Base-by-base conservation (phyloP, 176 grass and related monocot species). In the Musa itinerans region DNA sequence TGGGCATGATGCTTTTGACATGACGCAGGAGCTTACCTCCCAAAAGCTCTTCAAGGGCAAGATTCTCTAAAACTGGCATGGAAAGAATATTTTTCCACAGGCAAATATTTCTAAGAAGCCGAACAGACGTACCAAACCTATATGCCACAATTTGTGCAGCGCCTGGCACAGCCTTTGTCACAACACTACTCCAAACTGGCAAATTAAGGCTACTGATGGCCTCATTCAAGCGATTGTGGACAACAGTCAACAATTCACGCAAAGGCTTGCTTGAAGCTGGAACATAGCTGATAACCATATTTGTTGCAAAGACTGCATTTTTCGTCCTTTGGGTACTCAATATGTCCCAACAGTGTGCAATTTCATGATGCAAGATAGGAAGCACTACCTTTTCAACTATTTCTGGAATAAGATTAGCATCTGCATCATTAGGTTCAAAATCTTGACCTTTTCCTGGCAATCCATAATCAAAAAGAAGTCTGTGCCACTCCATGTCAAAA, bases 341-440 rank as follows among this genome's bases (percentile, higher is more conserved):
- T 14, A 94, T 77, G 73, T 99, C 95, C 95, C 95, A 99, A 21
- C 95, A 99, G 59, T 92, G 86, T 24, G 77, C 82, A 77, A 99
- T 86, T 70, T 90, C 90, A 71, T 99, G 88, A 55, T 99, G 90
- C 69, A 99, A 83, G 64, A 99, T 91, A 74, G 88, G 90, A 87
- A 99, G 95, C 43, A 83, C 90, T n/a, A 99, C 91, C 81, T 94
- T 99, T 79, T 94, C 90, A 12, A 91, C 86, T 55, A 99, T 67
- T 65, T 76, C 76, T 48, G 88, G 90, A 78, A 99, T 68, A 48
- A 91, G 86, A 75, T 87, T 78, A 17, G 74, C 34, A 87, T 99
- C 88, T 2, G 59, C 56, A 74, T 99, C 88, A 79, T 84, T 63
- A 73, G 57, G 73, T 25, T 82, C 74, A 53, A 76, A 65, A 25